Conservation (phyloP, 176 grass and related monocot genomes). For the Eremochloa ophiuroides region DNA sequence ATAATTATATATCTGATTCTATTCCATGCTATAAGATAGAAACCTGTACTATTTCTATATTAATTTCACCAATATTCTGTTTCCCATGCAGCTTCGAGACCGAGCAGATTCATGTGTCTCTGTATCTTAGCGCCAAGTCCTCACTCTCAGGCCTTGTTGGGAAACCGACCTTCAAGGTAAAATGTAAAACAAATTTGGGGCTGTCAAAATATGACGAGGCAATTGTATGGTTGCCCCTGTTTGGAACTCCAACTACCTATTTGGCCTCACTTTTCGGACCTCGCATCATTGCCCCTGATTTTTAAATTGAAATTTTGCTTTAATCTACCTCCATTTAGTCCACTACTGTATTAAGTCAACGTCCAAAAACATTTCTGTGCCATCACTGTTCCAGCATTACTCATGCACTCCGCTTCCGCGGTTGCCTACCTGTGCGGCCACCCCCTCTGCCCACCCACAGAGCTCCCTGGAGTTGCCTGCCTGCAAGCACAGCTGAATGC, state of each 20-base stretch:
- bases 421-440: neutral
- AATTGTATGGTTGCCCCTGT: neutral
- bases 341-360: neutral
- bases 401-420: neutral
- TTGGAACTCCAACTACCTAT: neutral
- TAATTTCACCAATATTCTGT: slow-evolving; percentile 8
- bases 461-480: neutral
- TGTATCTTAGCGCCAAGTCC: slow-evolving; percentile 82
- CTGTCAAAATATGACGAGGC: neutral
- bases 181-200: slow-evolving; percentile 24
- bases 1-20: neutral
- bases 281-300: neutral
- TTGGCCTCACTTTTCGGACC: neutral
- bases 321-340: neutral
- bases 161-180: slow-evolving; percentile 72
- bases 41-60: slow-evolving; percentile 6
- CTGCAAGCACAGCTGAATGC: neutral
- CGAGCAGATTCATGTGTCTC: slow-evolving; percentile 72
- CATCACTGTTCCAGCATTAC: neutral
- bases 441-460: neutral
- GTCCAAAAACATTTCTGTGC: neutral
- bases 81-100: slow-evolving; percentile 69
- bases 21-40: neutral
- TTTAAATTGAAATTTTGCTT: neutral
- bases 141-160: slow-evolving; percentile 58